Percentiles rank a stretch among this genome's conserved stretches.
Conservation (phyloP, 164 flowering plant species). For the Sextonia rubra region DNA sequence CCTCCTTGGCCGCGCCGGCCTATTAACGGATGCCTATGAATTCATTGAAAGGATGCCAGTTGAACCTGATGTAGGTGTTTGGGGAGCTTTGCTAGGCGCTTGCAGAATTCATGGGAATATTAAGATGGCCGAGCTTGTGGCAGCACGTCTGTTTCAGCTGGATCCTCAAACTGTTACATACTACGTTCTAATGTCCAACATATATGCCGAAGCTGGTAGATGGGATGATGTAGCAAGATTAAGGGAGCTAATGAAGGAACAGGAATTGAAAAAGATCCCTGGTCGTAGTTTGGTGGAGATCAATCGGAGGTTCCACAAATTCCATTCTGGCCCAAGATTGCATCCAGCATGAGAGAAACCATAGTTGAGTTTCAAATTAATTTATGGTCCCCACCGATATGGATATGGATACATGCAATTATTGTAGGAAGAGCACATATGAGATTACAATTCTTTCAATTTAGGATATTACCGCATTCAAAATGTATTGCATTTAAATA, state of each 20-base stretch:
- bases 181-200: constrained; percentile 29
- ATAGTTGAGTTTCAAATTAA: not conserved
- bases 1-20: constrained; percentile 29
- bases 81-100: constrained; percentile 31
- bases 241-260: constrained; percentile 23
- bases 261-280: constrained; percentile 26
- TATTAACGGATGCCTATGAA: constrained; percentile 18
- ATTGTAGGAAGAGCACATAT: too few species aligned
- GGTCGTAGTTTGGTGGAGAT: constrained; percentile 27
- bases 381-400: too few species aligned
- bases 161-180: constrained; percentile 23
- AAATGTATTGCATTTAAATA: too few species aligned
- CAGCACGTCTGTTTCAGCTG: constrained; percentile 17
- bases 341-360: constrained; percentile 6
- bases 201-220: constrained; percentile 29
- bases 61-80: constrained; percentile 26
- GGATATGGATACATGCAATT: too few species aligned
- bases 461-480: too few species aligned
- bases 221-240: constrained; percentile 31
- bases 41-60: constrained; percentile 24
- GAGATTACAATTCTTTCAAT: too few species aligned
- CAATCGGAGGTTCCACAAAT: constrained; percentile 22
- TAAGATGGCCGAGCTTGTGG: constrained; percentile 29
- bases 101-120: constrained; percentile 26
- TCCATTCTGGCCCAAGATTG: constrained; percentile 17